Evolutionary conservation across 345 rosid species (phyloP).

Genomic region (Combretum micranthum): DNA sequence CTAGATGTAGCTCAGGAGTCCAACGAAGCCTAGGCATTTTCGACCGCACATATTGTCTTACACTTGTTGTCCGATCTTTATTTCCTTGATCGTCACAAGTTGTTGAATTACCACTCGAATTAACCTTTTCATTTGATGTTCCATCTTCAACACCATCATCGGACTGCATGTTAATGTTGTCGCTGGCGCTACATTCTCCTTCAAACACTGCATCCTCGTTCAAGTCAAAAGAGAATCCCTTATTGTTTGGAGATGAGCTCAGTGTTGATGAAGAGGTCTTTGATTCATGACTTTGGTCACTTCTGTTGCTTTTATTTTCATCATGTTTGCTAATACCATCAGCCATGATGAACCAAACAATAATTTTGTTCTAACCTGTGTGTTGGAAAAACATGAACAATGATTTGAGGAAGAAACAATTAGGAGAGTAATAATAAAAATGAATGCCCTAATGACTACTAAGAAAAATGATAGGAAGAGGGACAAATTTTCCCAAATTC

Average conservation of each 20-base stretch:
- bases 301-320: slow-evolving; percentile 13
- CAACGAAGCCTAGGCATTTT: slow-evolving; percentile 79
- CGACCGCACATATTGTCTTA: slow-evolving; percentile 71
- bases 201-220: slow-evolving; percentile 30
- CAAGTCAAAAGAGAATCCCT: slow-evolving; percentile 31
- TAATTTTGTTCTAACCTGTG: too few species aligned
- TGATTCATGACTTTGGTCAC: slow-evolving; percentile 8
- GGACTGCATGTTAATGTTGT: too few species aligned
- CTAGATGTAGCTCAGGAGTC: slow-evolving; percentile 84
- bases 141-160: not conserved
- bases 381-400: too few species aligned
- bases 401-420: not conserved
- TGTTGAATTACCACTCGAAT: slow-evolving; percentile 19
- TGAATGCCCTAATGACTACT: not conserved
- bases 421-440: not conserved
- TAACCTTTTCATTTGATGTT: not conserved
- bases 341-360: slow-evolving; percentile 1
- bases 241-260: slow-evolving; percentile 9
- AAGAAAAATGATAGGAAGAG: too few species aligned
- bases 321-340: slow-evolving; percentile 18
- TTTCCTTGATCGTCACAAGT: slow-evolving; percentile 7
- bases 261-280: slow-evolving; percentile 7
- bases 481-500: too few species aligned
- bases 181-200: slow-evolving; percentile 1
- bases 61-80: slow-evolving; percentile 19